Percentiles rank a stretch among this genome's conserved stretches.
Conservation (phyloP, 257 asterid species). For the Linderniella brevidens region DNA sequence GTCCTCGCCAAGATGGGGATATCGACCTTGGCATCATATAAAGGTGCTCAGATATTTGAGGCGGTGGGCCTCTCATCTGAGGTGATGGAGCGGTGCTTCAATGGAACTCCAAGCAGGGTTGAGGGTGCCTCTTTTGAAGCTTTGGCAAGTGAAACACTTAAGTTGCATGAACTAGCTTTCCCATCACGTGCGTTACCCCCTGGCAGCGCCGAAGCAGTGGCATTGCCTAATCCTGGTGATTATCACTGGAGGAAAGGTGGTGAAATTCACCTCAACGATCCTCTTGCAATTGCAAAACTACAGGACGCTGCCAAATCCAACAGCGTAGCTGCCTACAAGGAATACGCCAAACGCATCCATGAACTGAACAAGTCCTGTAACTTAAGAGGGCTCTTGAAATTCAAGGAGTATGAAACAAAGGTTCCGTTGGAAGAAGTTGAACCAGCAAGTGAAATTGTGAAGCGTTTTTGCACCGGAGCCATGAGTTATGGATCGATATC, state of each 20-base stretch:
- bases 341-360: conserved; percentile 72
- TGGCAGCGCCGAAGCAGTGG: conserved; percentile 92
- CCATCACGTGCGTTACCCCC: conserved; percentile 74
- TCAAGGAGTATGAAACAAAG: conserved; percentile 43
- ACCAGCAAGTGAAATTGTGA: conserved; percentile 89
- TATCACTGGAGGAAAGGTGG: conserved; percentile 99
- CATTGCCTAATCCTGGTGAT: conserved; percentile 98
- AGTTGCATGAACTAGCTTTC: conserved; percentile 83
- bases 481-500: conserved; percentile 99
- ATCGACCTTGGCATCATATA: conserved; percentile 95
- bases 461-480: conserved; percentile 91
- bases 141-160: conserved; percentile 73
- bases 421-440: conserved; percentile 84
- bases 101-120: conserved; percentile 97
- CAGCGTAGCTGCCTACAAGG: conserved; percentile 88
- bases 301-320: conserved; percentile 91
- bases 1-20: conserved; percentile 99
- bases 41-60: conserved; percentile 99
- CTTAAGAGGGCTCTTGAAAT: conserved; percentile 90
- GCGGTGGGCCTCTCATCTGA: conserved; percentile 98
- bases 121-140: conserved; percentile 98
- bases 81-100: conserved; percentile 86
- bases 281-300: conserved; percentile 86
- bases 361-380: conserved; percentile 82
- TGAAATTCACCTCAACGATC: conserved; percentile 88